Conservation (phyloP, 108 stramenopile genomes). For the Discostella stelligeroides region DNA sequence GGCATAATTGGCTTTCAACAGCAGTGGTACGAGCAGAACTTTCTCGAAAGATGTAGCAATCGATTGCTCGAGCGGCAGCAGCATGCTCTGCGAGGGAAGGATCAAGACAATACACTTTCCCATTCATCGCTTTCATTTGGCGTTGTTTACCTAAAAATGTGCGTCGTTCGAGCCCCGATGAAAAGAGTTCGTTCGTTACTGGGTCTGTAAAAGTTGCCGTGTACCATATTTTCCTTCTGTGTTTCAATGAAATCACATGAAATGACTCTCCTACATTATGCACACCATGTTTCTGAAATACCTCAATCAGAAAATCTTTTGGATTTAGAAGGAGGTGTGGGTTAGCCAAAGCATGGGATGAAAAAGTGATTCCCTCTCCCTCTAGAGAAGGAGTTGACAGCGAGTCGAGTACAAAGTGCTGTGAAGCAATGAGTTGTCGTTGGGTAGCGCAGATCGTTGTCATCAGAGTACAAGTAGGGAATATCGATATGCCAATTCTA, state of each 20-base stretch:
- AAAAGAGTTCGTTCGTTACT: slow-evolving; percentile 25
- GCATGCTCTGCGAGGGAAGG: slow-evolving; percentile 32
- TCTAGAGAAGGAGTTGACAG: background rate
- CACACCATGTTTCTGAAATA: background rate
- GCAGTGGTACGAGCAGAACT: background rate
- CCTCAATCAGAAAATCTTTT: background rate
- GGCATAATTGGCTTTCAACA: slow-evolving; percentile 16
- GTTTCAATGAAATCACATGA: background rate
- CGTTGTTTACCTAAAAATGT: background rate
- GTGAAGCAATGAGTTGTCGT: background rate
- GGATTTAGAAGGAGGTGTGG: slow-evolving; percentile 1
- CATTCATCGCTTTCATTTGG: slow-evolving; percentile 5
- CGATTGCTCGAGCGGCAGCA: slow-evolving; percentile 46
- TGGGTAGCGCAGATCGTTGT: background rate
- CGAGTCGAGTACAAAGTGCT: background rate
- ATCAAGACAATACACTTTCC: slow-evolving; percentile 34
- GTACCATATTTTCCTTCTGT: slow-evolving; percentile 17
- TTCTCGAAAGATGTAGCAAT: slow-evolving; percentile 40
- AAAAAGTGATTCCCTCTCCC: background rate
- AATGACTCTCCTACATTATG: background rate
- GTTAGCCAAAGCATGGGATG: background rate
- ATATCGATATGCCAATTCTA: background rate
- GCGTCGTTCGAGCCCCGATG: slow-evolving; percentile 20
- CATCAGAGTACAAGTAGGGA: background rate
- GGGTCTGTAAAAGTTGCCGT: slow-evolving; percentile 34